These are phyloP conservation scores for Thamnidium elegans DNA, from an alignment of 192 early-diverging fungal genomes.

Conservation along the genomic window DNA sequence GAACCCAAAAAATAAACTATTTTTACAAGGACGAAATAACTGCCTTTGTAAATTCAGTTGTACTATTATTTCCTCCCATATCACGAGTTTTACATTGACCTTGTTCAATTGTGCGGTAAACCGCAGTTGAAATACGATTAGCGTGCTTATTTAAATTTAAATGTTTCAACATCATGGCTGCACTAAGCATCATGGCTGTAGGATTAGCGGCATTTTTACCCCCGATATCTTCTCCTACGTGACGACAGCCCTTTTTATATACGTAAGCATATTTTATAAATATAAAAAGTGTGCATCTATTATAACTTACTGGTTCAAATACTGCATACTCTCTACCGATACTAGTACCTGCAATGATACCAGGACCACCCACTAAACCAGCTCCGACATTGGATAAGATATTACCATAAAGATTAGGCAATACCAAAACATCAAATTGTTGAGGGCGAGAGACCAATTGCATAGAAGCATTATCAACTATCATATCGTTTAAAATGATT, in stretches of 20 bases:
- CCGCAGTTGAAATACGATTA: constrained; percentile 85
- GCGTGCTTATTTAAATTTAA: constrained; percentile 86
- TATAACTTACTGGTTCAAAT: constrained; percentile 80
- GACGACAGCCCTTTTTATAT: constrained; percentile 76
- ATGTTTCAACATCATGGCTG: constrained; percentile 95
- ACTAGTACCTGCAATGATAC: constrained; percentile 95
- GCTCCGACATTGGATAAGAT: constrained; percentile 98
- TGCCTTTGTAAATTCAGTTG: constrained; percentile 91
- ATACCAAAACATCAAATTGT: constrained; percentile 99
- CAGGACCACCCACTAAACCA: constrained; percentile 93
- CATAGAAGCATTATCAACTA: constrained; percentile 99
- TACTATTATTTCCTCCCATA: constrained; percentile 81
- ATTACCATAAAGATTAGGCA: constrained; percentile 99
- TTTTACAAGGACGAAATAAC: constrained; percentile 5
- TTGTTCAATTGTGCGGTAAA: constrained; percentile 81
- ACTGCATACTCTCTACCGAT: constrained; percentile 95
- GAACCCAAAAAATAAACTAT: constrained; percentile 7
- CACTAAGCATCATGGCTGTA: constrained; percentile 85
- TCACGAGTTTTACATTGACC: constrained; percentile 81
- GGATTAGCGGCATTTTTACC: constrained; percentile 95
- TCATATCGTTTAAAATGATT: constrained; percentile 97
- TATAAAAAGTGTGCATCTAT: not conserved
- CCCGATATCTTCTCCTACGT: constrained; percentile 94
- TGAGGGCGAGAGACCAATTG: constrained; percentile 94
- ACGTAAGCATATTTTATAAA: not conserved